These are phyloP conservation scores for Bullera alba DNA, from an alignment of 768 basidiomycete genomes.

Conservation along the genomic window DNA sequence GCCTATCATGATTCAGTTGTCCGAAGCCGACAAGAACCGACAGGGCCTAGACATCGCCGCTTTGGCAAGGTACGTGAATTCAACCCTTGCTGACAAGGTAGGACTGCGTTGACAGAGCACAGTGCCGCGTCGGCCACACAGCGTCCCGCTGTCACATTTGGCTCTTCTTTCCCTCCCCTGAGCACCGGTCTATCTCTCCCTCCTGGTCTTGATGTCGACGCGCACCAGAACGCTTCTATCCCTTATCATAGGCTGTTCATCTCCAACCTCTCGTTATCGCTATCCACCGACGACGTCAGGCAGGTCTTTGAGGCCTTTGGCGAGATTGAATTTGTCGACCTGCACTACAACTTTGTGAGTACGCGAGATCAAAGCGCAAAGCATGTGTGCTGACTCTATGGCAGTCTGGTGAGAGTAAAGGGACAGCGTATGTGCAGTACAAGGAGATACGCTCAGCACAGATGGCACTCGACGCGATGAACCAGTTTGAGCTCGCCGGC, in stretches of 20 bases:
- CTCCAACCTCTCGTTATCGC: conserved; percentile 91
- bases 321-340: conserved; percentile 94
- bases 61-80: conserved; percentile 16
- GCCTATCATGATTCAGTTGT: conserved; percentile 91
- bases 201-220: conserved; percentile 69
- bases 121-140: no score
- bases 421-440: conserved; percentile 98
- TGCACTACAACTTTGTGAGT: conserved; percentile 51
- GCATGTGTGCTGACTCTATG: not conserved
- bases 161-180: conserved; percentile 41
- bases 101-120: no score
- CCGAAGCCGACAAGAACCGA: conserved; percentile 70
- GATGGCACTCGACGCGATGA: conserved; percentile 98
- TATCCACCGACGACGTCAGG: conserved; percentile 92
- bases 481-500: conserved; percentile 94
- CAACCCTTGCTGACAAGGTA: no score
- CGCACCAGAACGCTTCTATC: conserved; percentile 33
- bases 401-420: conserved; percentile 85
- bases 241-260: conserved; percentile 73
- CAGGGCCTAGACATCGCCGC: conserved; percentile 9
- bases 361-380: not conserved
- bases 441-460: conserved; percentile 86
- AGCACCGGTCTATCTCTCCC: conserved; percentile 30
- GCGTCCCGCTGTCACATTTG: no score
- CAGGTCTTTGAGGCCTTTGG: conserved; percentile 99